A percentile compares a stretch with the other conserved stretches of the same genome.
phyloP scores from a whole-genome alignment of 805 yeast species.

The Zygoascus bituminiphila region DNA sequence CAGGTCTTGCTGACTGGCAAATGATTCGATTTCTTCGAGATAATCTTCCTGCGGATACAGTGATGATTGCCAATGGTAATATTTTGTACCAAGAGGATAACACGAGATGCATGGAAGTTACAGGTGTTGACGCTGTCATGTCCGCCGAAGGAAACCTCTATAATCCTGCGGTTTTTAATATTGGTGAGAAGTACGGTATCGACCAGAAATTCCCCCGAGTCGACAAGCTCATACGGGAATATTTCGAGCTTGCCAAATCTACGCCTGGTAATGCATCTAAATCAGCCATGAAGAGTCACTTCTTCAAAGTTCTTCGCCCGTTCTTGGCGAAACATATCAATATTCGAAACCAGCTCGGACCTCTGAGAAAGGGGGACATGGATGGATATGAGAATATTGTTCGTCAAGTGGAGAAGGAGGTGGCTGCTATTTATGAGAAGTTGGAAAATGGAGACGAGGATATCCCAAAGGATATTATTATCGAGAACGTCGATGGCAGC shows the following conservation, averaged over 20 bases:
- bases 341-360: slow-evolving; percentile 64
- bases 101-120: slow-evolving; percentile 52
- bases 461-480: slow-evolving; percentile 43
- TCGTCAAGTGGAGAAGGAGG: slow-evolving; percentile 56
- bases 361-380: slow-evolving; percentile 36
- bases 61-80: slow-evolving; percentile 91
- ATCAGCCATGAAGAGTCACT: slow-evolving; percentile 83
- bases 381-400: slow-evolving; percentile 53
- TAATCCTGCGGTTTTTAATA: slow-evolving; percentile 82
- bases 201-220: slow-evolving; percentile 78
- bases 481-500: slow-evolving; percentile 59
- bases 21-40: slow-evolving; percentile 67
- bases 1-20: slow-evolving; percentile 94
- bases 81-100: slow-evolving; percentile 84
- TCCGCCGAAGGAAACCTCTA: slow-evolving; percentile 92
- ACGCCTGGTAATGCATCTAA: slow-evolving; percentile 65
- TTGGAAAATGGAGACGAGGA: slow-evolving; percentile 38
- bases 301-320: slow-evolving; percentile 79
- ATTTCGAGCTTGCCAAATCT: slow-evolving; percentile 67
- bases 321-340: slow-evolving; percentile 72
- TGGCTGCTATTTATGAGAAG: slow-evolving; percentile 38
- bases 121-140: slow-evolving; percentile 87
- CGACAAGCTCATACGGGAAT: slow-evolving; percentile 74
- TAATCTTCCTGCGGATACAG: slow-evolving; percentile 71
- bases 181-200: slow-evolving; percentile 22